These are phyloP conservation scores for Sporisorium graminicola DNA, from an alignment of 1,284 basidiomycete species.

Conservation along the genomic window DNA sequence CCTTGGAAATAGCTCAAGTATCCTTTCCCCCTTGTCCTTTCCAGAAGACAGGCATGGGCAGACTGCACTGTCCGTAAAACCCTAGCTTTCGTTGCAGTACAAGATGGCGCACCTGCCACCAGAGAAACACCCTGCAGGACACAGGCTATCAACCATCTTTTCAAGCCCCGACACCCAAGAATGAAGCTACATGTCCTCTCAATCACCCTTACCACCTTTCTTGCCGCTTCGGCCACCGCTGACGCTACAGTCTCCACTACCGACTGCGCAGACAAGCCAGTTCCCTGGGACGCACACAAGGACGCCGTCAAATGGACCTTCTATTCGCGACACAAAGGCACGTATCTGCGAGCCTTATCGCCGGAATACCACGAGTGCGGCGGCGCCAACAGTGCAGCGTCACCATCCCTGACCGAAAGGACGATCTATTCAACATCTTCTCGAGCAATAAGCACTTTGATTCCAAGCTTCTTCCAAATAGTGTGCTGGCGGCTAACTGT, in stretches of 20 bases:
- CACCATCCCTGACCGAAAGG: no score
- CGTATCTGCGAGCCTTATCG: not conserved
- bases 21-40: no score
- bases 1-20: no score
- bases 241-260: not conserved
- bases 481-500: conserved; percentile 1
- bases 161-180: not conserved
- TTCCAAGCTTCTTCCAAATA: not conserved
- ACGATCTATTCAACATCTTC: no score
- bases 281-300: conserved; percentile 1
- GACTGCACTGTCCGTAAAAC: no score
- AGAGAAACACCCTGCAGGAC: not conserved
- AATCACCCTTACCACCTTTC: not conserved
- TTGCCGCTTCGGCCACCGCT: not conserved
- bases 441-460: conserved; percentile 1
- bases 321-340: not conserved
- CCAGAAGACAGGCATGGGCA: no score
- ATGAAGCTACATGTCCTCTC: not conserved
- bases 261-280: not conserved
- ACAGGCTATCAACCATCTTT: not conserved
- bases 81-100: not conserved
- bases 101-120: not conserved
- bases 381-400: no score
- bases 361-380: conserved; percentile 7
- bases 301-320: not conserved